A percentile compares a stretch with the other conserved stretches of the same genome.
These are phyloP conservation scores for Rhizopogon vesiculosus DNA, from an alignment of 768 basidiomycete species.

Conservation along the genomic window DNA sequence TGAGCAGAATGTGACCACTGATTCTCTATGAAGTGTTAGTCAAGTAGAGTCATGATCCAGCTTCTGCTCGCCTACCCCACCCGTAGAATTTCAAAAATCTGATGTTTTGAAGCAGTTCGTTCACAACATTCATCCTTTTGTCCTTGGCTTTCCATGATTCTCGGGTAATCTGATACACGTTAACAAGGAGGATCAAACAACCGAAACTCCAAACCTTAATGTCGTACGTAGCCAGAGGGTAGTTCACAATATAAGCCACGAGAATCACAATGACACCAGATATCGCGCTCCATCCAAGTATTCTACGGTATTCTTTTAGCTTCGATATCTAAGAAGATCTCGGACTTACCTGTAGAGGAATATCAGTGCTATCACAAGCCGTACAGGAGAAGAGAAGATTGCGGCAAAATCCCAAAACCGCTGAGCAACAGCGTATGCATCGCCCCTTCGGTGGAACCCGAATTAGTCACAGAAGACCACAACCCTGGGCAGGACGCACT, in stretches of 20 bases:
- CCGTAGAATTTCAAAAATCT: constrained; percentile 73
- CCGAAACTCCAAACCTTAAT: constrained; percentile 43
- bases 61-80: constrained; percentile 46
- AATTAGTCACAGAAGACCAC: constrained; percentile 3
- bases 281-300: constrained; percentile 76
- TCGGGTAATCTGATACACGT: constrained; percentile 42
- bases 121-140: constrained; percentile 62
- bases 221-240: constrained; percentile 63
- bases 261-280: constrained; percentile 65
- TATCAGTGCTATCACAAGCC: constrained; percentile 58
- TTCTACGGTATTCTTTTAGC: constrained; percentile 29
- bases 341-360: constrained; percentile 66
- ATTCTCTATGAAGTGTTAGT: constrained; percentile 36
- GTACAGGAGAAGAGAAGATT: constrained; percentile 57
- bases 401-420: constrained; percentile 72
- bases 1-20: constrained; percentile 54
- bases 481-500: constrained; percentile 35
- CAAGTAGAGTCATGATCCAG: not conserved
- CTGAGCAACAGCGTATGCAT: constrained; percentile 65
- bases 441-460: constrained; percentile 41
- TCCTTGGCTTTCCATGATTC: constrained; percentile 63
- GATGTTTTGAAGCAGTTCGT: constrained; percentile 73
- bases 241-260: constrained; percentile 58
- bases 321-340: not conserved
- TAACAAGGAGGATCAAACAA: not conserved